Conservation (phyloP, 176 grass and related monocot species). For the Carex kokanica region DNA sequence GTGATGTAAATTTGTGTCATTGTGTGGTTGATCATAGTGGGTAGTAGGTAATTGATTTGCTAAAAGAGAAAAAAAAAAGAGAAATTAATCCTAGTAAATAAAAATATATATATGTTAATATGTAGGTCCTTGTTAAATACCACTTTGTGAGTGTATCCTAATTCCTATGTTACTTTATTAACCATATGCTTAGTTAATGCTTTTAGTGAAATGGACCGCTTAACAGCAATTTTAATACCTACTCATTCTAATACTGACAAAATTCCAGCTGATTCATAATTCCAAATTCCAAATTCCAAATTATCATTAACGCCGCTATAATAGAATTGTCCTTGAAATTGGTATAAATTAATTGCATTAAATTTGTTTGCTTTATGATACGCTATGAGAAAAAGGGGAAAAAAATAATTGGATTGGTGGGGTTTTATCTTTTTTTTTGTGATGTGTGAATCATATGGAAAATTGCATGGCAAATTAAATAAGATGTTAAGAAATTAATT, state of each 20-base stretch:
- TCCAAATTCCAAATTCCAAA: too few relatives aligned
- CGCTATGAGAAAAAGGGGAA: background rate
- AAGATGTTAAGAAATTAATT: too few relatives aligned
- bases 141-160: background rate
- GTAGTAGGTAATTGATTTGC: slow-evolving; percentile 9
- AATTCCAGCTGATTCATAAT: background rate
- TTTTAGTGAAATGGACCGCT: slow-evolving; percentile 15
- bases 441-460: background rate
- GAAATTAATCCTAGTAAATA: slow-evolving; percentile 11
- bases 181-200: slow-evolving; percentile 2
- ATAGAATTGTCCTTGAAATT: background rate
- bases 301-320: background rate
- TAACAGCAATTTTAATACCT: background rate
- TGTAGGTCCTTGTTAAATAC: slow-evolving; percentile 18
- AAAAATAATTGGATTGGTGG: background rate
- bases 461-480: too few relatives aligned
- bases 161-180: background rate
- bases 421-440: background rate
- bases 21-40: slow-evolving; percentile 16
- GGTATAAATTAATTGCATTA: background rate
- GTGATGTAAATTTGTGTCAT: slow-evolving; percentile 24
- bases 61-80: slow-evolving; percentile 18
- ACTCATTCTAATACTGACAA: background rate
- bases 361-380: background rate
- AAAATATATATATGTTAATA: background rate